Evolutionary conservation across 2,329 filamentous ascomycete genomes (phyloP).

Genomic region (Botrytis cinerea): DNA sequence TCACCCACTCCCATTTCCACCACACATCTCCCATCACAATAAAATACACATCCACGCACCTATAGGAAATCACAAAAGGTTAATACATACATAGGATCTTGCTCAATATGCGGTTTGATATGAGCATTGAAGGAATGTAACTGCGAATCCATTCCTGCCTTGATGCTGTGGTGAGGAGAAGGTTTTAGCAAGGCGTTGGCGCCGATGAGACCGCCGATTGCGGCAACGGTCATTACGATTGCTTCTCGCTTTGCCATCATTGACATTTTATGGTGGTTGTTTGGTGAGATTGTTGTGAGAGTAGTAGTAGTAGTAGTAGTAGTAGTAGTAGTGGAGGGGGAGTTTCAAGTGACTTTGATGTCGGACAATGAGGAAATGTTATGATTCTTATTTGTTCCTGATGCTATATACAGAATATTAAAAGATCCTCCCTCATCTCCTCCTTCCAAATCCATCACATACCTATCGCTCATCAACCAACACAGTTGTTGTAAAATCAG

Average conservation of each 20-base stretch:
- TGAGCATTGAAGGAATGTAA: slow-evolving; percentile 14
- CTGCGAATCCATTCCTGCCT: slow-evolving; percentile 15
- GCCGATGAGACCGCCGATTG: slow-evolving; percentile 17
- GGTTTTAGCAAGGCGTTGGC: slow-evolving; percentile 18
- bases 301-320: too few relatives aligned
- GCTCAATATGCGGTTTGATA: slow-evolving; percentile 12
- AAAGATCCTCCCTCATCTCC: too few relatives aligned
- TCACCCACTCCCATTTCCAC: too few relatives aligned
- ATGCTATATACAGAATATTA: neutral
- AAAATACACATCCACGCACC: neutral
- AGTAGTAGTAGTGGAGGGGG: neutral
- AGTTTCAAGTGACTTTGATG: neutral
- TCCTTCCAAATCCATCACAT: neutral
- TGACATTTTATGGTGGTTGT: neutral
- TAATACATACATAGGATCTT: slow-evolving; percentile 24
- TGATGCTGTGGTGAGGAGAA: slow-evolving; percentile 19
- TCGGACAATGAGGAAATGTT: neutral
- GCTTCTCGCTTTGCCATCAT: slow-evolving; percentile 20
- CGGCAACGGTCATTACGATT: slow-evolving; percentile 13
- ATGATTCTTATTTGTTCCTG: neutral
- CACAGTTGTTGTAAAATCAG: neutral
- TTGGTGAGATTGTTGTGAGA: neutral
- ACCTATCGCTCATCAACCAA: neutral
- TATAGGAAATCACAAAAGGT: neutral
- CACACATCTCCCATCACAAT: neutral